Evolutionary conservation across 2,329 filamentous ascomycete species (phyloP), one percentile per base, ranked within the genome.

Genomic region (Thielaviopsis populi): DNA sequence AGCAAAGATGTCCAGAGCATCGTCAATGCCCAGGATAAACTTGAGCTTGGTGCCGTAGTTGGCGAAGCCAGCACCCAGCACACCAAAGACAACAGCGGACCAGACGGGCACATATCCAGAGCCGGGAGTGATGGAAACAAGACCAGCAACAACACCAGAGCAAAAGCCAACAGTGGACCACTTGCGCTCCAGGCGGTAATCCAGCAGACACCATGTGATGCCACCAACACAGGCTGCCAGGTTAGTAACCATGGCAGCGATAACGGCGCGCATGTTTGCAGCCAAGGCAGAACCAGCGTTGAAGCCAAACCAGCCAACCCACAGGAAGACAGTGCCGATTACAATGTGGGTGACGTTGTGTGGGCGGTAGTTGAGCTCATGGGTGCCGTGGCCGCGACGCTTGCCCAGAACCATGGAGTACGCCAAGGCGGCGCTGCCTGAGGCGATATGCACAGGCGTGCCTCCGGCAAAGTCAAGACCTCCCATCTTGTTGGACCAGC

Each of bases 241-340:
- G 73, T 95, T 94, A 63, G 91, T 95, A 53, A 92, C 88, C 1
- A 92, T 80, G 11, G 87, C 88, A 54, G 91, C 91, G 85, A 95
- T 90, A 69, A 95, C 81, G 54, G 89, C 89, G 59, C 91, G 86
- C 71, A 95, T 74, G 73, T 94, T 95, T 61, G 89, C 89, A 59
- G 85, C 80, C 63, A 94, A 78, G 15, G 89, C 90, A 17, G 87
- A 91, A 68, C 90, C 90, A 60, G 88, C 89, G 70, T 95, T 96
- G 83, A 96, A 96, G 59, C 91, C 91, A 71, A 95, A 95, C 91
- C 90, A 96, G 63, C 91, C 91, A 17, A 95, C 88, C 90, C 91
- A 96, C 17, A 96, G 84, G 76, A 96, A 95, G 58, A 95, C 89
- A 2, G 91, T 95, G 37, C 91, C 91, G 64, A 95, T 87, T 62